phyloP scores from a whole-genome alignment of 306 rosid species.

The Abrus pulchellus region DNA sequence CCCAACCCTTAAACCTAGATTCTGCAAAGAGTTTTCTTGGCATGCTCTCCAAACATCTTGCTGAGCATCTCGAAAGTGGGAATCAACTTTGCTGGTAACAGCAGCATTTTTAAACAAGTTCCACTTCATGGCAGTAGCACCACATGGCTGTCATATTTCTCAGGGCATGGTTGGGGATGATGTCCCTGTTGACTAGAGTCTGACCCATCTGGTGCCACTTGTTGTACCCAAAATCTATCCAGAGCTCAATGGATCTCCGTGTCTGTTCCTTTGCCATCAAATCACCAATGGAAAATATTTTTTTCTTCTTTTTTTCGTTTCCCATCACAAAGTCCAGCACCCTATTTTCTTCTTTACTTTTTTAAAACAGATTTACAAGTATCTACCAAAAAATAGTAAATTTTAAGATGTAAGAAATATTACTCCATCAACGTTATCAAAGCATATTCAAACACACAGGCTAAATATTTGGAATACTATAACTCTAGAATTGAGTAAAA shows the following conservation, averaged over 20 bases:
- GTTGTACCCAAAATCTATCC: not conserved
- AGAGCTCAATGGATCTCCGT: not conserved
- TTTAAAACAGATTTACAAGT: not conserved
- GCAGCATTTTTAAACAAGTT: not conserved
- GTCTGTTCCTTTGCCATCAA: not conserved
- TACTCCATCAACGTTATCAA: not conserved
- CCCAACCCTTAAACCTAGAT: constrained; percentile 28
- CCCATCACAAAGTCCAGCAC: not conserved
- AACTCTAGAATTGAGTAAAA: not conserved
- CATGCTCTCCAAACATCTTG: constrained; percentile 21
- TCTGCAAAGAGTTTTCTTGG: constrained; percentile 1
- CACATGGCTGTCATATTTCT: not conserved
- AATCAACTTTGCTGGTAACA: not conserved
- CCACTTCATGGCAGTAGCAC: not conserved
- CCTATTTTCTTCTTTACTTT: not conserved
- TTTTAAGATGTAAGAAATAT: not conserved
- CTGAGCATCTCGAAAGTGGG: constrained; percentile 33
- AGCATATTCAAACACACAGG: not conserved
- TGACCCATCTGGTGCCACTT: not conserved
- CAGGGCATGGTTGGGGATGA: not conserved
- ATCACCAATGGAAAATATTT: not conserved
- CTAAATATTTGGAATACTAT: not conserved
- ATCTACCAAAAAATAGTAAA: not conserved
- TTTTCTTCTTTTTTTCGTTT: too few relatives aligned
- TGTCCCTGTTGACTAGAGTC: not conserved